phyloP scores from a whole-genome alignment of 2,329 filamentous ascomycete species.

The Venturia pyrina region DNA sequence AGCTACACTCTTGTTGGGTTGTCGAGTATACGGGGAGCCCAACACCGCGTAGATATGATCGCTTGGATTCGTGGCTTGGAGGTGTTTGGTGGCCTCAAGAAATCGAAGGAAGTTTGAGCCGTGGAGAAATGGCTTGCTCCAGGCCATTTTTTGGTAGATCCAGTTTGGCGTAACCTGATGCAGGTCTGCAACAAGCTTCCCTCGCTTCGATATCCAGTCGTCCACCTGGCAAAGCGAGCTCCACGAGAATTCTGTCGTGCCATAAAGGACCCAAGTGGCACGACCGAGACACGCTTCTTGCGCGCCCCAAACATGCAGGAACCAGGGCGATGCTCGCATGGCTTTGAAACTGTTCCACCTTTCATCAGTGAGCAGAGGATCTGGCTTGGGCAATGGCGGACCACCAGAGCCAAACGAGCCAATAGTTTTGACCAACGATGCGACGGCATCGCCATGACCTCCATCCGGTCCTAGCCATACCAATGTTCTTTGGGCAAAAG shows the following conservation, averaged over 20 bases:
- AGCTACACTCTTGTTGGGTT: not conserved
- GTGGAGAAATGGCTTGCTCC: constrained; percentile 1
- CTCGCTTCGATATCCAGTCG: constrained; percentile 1
- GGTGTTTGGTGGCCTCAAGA: not conserved
- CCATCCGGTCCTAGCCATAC: constrained; percentile 8
- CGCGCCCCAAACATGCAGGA: not conserved
- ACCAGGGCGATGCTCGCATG: not conserved
- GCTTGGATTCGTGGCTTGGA: not conserved
- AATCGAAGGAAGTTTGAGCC: not conserved
- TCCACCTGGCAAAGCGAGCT: not conserved
- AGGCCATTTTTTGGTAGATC: not conserved
- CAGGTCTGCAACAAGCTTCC: not conserved
- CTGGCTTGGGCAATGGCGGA: not conserved
- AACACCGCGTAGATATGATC: constrained; percentile 1
- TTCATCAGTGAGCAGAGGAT: not conserved
- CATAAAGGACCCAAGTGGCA: not conserved
- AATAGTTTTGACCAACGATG: not conserved
- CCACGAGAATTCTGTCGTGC: not conserved
- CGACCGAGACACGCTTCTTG: constrained; percentile 3
- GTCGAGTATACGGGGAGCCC: not conserved
- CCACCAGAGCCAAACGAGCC: not conserved
- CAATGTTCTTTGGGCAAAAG: not conserved
- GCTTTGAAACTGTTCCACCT: constrained; percentile 1
- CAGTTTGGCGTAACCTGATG: not conserved
- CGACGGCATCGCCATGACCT: not conserved